phyloP scores from a whole-genome alignment of 2,329 filamentous ascomycete species.

The Aspergillus pseudoglaucus region DNA sequence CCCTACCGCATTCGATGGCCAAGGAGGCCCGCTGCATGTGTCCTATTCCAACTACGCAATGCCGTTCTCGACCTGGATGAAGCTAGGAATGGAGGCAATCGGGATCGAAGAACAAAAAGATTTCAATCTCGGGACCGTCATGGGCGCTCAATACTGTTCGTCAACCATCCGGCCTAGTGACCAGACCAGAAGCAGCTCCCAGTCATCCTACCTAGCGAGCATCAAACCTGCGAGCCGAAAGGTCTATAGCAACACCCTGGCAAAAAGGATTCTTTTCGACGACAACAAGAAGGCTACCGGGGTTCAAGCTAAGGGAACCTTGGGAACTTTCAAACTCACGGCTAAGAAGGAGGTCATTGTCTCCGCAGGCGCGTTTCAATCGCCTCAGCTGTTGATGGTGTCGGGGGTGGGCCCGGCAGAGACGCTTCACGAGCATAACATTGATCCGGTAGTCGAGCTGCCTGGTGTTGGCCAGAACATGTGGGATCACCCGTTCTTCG shows the following conservation, averaged over 20 bases:
- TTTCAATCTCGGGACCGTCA: conserved; percentile 38
- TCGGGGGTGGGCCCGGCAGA: conserved; percentile 43
- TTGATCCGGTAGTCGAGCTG: conserved; percentile 21
- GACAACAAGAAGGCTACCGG: conserved; percentile 36
- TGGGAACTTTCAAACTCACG: conserved; percentile 30
- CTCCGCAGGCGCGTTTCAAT: conserved; percentile 48
- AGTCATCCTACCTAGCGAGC: conserved; percentile 30
- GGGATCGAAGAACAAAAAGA: conserved; percentile 33
- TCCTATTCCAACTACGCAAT: conserved; percentile 37
- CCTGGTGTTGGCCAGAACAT: conserved; percentile 34
- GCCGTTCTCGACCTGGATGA: conserved; percentile 36
- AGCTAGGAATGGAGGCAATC: conserved; percentile 33
- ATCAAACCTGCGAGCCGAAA: conserved; percentile 28
- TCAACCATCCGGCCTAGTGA: conserved; percentile 21
- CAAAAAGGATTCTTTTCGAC: conserved; percentile 40
- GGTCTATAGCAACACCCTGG: conserved; percentile 38
- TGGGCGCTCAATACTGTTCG: conserved; percentile 35
- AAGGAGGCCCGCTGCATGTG: conserved; percentile 34
- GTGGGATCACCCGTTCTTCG: conserved; percentile 29
- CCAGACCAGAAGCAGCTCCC: conserved; percentile 23
- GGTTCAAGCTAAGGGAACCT: conserved; percentile 26
- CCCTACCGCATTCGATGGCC: conserved; percentile 18
- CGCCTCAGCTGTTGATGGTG: conserved; percentile 48
- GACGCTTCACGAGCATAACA: conserved; percentile 18
- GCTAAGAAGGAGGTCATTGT: conserved; percentile 47